Conservation (phyloP, 2,329 filamentous ascomycete genomes). For the Claviceps sp. region DNA sequence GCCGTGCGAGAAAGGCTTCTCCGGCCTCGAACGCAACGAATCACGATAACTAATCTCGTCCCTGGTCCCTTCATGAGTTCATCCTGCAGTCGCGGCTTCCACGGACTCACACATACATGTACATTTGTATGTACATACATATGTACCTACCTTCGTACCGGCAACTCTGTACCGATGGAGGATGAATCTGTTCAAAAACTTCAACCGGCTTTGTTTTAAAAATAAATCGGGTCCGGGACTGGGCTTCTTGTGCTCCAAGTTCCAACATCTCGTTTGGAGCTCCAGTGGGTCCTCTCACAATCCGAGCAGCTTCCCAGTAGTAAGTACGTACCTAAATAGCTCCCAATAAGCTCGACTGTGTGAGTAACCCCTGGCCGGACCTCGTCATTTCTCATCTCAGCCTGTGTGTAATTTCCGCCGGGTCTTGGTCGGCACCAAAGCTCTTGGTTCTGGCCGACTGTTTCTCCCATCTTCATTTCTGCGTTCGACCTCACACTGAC, state of each 20-base stretch:
- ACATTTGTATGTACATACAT: neutral
- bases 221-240: neutral
- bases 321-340: too few relatives aligned
- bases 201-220: neutral
- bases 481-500: neutral
- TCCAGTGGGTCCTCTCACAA: conserved; percentile 2
- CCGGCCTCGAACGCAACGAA: neutral
- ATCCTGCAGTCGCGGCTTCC: neutral
- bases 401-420: conserved; percentile 1
- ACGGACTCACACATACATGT: neutral
- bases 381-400: conserved; percentile 3
- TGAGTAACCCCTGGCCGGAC: conserved; percentile 1
- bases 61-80: neutral
- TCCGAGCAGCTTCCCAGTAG: neutral
- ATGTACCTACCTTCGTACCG: too few relatives aligned
- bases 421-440: neutral
- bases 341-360: neutral
- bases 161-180: too few relatives aligned
- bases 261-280: neutral
- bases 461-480: neutral
- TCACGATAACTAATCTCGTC: neutral
- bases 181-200: too few relatives aligned
- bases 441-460: neutral
- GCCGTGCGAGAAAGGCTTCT: neutral
- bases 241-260: neutral